phyloP scores from a whole-genome alignment of 345 rosid species.

The Populus nigra region DNA sequence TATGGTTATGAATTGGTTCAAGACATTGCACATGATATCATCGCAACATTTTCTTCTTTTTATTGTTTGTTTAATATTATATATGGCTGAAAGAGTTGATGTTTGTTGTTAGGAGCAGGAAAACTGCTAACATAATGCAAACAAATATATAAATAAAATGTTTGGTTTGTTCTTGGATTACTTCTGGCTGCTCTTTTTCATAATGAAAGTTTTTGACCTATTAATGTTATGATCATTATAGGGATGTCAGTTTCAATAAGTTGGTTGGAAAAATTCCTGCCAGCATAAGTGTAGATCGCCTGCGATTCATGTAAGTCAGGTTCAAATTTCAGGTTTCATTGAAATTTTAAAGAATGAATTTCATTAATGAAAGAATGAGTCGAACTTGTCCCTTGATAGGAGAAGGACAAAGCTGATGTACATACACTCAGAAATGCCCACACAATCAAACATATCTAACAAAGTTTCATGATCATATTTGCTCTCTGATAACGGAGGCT shows the following conservation, averaged over 20 bases:
- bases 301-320: conserved; percentile 41
- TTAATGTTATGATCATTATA: conserved; percentile 7
- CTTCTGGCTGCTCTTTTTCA: background rate
- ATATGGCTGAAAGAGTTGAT: background rate
- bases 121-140: background rate
- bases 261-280: conserved; percentile 41
- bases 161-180: background rate
- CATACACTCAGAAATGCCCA: background rate
- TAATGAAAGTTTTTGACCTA: background rate
- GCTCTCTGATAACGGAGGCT: background rate
- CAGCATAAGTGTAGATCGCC: conserved; percentile 11
- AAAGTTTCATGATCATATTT: background rate
- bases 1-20: background rate
- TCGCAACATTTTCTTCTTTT: background rate
- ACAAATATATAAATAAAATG: background rate
- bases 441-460: background rate
- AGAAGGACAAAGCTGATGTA: background rate
- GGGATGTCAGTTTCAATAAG: conserved; percentile 60
- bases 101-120: background rate
- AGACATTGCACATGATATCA: background rate
- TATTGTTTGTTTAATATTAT: background rate
- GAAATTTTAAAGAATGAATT: background rate
- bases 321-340: background rate
- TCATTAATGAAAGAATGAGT: background rate
- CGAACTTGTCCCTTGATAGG: background rate